Percentiles rank a stretch among this genome's conserved stretches.
These are phyloP conservation scores for Saccharomycopsis amapae DNA, from an alignment of 805 yeast genomes.

Conservation along the genomic window DNA sequence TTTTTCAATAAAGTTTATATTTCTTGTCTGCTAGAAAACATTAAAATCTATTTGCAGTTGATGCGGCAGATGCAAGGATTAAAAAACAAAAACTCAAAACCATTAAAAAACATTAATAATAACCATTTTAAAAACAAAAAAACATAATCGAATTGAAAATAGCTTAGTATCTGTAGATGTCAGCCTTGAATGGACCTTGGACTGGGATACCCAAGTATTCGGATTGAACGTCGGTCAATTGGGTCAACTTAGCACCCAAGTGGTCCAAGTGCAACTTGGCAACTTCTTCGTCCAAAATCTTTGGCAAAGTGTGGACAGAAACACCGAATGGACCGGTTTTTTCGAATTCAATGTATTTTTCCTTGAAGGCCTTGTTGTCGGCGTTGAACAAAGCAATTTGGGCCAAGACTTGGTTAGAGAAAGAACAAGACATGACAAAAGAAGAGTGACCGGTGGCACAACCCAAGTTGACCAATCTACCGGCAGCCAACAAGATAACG, in stretches of 20 bases:
- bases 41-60: too few relatives aligned
- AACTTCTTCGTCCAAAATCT: constrained; percentile 96
- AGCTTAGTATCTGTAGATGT: constrained; percentile 92
- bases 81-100: too few relatives aligned
- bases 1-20: too few relatives aligned
- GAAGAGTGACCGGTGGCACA: constrained; percentile 99
- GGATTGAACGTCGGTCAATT: constrained; percentile 72
- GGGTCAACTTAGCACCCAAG: constrained; percentile 82
- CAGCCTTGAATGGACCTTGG: constrained; percentile 97
- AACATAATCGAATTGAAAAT: too few relatives aligned
- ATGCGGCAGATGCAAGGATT: too few relatives aligned
- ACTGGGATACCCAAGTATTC: constrained; percentile 88
- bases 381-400: constrained; percentile 96
- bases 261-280: constrained; percentile 95
- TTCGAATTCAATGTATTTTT: constrained; percentile 79
- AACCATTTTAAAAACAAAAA: too few relatives aligned
- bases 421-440: constrained; percentile 98
- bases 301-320: constrained; percentile 96
- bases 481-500: constrained; percentile 94
- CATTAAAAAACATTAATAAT: too few relatives aligned
- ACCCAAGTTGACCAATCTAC: constrained; percentile 98
- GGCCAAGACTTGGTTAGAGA: constrained; percentile 98
- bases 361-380: constrained; percentile 70
- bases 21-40: too few relatives aligned
- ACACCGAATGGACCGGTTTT: constrained; percentile 85